Base-by-base conservation (phyloP, 2,329 filamentous ascomycete species). In the Sphaerostilbella broomeana region DNA sequence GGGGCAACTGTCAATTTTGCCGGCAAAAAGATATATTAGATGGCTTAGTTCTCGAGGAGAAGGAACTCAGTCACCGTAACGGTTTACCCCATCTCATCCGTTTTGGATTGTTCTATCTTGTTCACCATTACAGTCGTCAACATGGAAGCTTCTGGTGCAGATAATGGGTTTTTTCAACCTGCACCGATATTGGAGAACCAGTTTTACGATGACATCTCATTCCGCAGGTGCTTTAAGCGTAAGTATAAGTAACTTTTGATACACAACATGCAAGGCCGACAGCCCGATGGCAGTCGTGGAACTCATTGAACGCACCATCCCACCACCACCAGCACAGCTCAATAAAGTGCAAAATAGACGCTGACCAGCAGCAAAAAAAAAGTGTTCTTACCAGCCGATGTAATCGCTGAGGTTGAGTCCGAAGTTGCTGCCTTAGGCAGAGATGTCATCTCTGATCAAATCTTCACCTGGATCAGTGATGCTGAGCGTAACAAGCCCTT, bases 401-500 rank as follows among this genome's bases (percentile, higher is more conserved):
- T 75, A 5, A 53, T 62, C 12, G 52, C 54, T 1, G 47, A 63
- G 22, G 62, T 68, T 24, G 57, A 61, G 34, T 57, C 62, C 3
- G 70, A 73, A 40, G 58, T 76, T 10, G 57, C 63, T 6, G 51
- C 59, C 7, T 64, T 80, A 20, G 75, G 69, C 29, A 57, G 69
- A 13, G 65, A 73, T 19, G 72, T 78, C 8, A 58, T 83, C 17
- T 67, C 70, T 0, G 66, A 70, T 15, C 55, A 67, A 31, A 61
- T 79, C n/a, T 70, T 83, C 30, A 55, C 68, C 46, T 75, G 69
- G 60, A 58, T 81, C 13, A 72, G 73, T 0, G 77, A 86, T 53
- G 75, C 81, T 1, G 82, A 86, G 56, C 68, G 64, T 28, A 79
- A 83, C 46, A 70, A 74, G 30, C 80, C 81, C 0, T 75, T 77